Percentiles rank a stretch among this genome's conserved stretches.
These are phyloP conservation scores for Hypoxylon sp. DNA, from an alignment of 2,329 filamentous ascomycete genomes.

Conservation along the genomic window DNA sequence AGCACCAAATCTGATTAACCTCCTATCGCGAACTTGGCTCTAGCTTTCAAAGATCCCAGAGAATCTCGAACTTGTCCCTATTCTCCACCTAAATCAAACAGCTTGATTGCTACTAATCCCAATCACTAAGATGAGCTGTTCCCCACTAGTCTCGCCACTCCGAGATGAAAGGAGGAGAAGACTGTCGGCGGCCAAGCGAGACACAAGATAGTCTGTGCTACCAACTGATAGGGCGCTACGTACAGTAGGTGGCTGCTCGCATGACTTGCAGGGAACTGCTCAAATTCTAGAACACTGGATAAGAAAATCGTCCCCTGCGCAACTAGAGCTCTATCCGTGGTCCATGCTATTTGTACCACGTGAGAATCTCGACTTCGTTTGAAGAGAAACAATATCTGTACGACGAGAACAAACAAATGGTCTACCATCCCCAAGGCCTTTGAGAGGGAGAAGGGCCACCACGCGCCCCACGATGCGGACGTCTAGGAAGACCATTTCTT, in stretches of 20 bases:
- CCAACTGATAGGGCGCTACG: no score
- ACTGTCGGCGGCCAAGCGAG: constrained; percentile 1
- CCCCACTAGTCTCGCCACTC: constrained; percentile 25
- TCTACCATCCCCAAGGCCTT: background rate
- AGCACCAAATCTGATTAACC: background rate
- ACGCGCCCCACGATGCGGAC: constrained; percentile 2
- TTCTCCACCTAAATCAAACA: constrained; percentile 29
- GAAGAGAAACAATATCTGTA: no score
- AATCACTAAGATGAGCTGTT: constrained; percentile 26
- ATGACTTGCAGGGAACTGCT: constrained; percentile 5
- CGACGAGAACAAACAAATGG: no score
- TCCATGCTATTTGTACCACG: constrained; percentile 26
- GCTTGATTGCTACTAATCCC: constrained; percentile 13
- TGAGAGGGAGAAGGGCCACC: constrained; percentile 2
- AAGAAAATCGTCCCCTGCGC: background rate
- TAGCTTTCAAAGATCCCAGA: no score
- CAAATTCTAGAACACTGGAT: constrained; percentile 5
- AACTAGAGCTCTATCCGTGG: constrained; percentile 3
- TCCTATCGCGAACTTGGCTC: background rate
- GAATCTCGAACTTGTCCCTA: constrained; percentile 16
- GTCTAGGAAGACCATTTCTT: constrained; percentile 5
- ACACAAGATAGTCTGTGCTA: constrained; percentile 16
- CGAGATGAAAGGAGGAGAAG: constrained; percentile 33
- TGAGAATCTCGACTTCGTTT: constrained; percentile 25
- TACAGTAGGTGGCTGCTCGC: no score